Evolutionary conservation across 2,329 filamentous ascomycete species (phyloP).

Genomic region (Pseudofabraea citricarpa): DNA sequence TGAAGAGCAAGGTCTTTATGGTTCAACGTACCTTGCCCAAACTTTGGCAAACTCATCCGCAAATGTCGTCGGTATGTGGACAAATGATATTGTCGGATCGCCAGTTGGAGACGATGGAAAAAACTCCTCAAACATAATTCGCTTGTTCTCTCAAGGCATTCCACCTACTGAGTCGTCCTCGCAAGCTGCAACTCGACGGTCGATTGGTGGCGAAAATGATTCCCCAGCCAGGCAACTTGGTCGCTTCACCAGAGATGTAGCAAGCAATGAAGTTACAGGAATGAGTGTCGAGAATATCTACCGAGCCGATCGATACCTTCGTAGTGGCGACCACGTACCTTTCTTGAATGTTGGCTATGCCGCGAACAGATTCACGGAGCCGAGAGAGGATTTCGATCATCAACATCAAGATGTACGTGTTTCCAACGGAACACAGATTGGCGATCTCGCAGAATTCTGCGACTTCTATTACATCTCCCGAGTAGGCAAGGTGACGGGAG

Average conservation of each 20-base stretch:
- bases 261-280: slow-evolving; percentile 42
- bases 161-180: slow-evolving; percentile 37
- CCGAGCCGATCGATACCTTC: slow-evolving; percentile 49
- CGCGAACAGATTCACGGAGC: slow-evolving; percentile 49
- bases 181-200: slow-evolving; percentile 33
- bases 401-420: slow-evolving; percentile 51
- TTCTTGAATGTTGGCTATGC: slow-evolving; percentile 52
- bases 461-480: slow-evolving; percentile 50
- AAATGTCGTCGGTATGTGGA: slow-evolving; percentile 53
- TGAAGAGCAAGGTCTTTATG: slow-evolving; percentile 52
- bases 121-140: slow-evolving; percentile 44
- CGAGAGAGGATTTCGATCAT: slow-evolving; percentile 51
- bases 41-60: slow-evolving; percentile 44
- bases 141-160: slow-evolving; percentile 43
- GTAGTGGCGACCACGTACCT: slow-evolving; percentile 50
- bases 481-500: slow-evolving; percentile 49
- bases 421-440: slow-evolving; percentile 46
- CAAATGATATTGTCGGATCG: slow-evolving; percentile 52
- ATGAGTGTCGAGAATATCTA: slow-evolving; percentile 55
- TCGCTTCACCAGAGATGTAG: slow-evolving; percentile 49
- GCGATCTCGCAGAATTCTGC: slow-evolving; percentile 51
- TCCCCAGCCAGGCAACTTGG: slow-evolving; percentile 49
- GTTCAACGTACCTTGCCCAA: slow-evolving; percentile 45
- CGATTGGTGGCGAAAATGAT: slow-evolving; percentile 49
- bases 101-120: slow-evolving; percentile 39